These are phyloP conservation scores for Boletus coccyginus DNA, from an alignment of 768 basidiomycete genomes.

Conservation along the genomic window DNA sequence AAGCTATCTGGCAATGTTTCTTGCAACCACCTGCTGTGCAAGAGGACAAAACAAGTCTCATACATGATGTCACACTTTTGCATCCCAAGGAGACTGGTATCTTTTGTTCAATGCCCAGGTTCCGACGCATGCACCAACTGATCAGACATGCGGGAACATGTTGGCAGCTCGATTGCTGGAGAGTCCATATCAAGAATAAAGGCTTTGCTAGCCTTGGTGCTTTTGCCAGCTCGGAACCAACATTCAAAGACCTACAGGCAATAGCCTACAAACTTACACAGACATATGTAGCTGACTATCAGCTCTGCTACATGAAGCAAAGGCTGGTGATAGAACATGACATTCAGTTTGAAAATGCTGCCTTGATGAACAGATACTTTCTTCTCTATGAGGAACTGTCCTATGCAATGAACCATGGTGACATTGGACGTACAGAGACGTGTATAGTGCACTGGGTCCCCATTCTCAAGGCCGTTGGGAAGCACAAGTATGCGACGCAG, in stretches of 20 bases:
- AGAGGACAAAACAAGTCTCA: conserved; percentile 13
- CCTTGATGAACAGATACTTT: too few relatives aligned
- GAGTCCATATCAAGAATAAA: neutral
- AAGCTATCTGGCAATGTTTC: conserved; percentile 11
- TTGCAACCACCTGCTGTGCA: neutral
- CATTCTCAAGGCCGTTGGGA: too few relatives aligned
- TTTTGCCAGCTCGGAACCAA: conserved; percentile 32
- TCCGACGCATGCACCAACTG: conserved; percentile 35
- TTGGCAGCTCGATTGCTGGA: conserved; percentile 30
- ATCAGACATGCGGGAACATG: conserved; percentile 31
- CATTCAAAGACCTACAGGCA: conserved; percentile 16
- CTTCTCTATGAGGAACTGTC: too few relatives aligned
- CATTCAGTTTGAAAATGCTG: too few relatives aligned
- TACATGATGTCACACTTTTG: conserved; percentile 17
- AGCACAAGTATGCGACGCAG: too few relatives aligned
- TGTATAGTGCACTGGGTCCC: too few relatives aligned
- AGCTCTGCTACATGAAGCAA: too few relatives aligned
- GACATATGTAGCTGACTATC: too few relatives aligned
- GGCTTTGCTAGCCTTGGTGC: conserved; percentile 19
- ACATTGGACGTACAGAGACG: too few relatives aligned
- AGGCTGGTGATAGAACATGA: too few relatives aligned
- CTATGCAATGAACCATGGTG: too few relatives aligned
- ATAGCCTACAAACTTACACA: conserved; percentile 3
- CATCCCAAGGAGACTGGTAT: conserved; percentile 33
- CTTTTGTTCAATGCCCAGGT: conserved; percentile 31